Conservation (phyloP, 805 yeast species). For the Yamadazyma olivae region DNA sequence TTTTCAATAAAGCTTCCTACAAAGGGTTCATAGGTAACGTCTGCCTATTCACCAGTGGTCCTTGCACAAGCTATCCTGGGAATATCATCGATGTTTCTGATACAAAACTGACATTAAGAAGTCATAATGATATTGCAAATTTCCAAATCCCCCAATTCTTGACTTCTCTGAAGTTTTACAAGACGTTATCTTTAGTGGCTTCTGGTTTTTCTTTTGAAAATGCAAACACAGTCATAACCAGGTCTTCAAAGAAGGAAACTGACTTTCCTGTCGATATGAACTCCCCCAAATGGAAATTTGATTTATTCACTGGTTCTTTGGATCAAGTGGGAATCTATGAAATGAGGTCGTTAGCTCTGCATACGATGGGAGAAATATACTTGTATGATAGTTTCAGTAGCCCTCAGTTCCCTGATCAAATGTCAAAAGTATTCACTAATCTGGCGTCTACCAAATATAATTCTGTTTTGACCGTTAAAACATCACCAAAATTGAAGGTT, state of each 20-base stretch:
- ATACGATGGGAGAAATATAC: slow-evolving; percentile 31
- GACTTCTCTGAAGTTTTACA: slow-evolving; percentile 26
- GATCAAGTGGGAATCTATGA: slow-evolving; percentile 45
- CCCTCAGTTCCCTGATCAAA: slow-evolving; percentile 12
- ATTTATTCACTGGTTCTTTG: slow-evolving; percentile 33
- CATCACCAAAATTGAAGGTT: slow-evolving; percentile 32
- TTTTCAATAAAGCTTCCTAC: slow-evolving; percentile 19
- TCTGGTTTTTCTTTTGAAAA: slow-evolving; percentile 23
- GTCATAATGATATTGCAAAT: slow-evolving; percentile 34
- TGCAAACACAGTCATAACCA: slow-evolving; percentile 14
- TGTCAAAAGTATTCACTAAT: not conserved
- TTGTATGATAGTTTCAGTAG: slow-evolving; percentile 28
- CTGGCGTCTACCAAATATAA: slow-evolving; percentile 3
- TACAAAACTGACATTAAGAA: slow-evolving; percentile 19
- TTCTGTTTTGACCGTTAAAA: slow-evolving; percentile 20
- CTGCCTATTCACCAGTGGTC: slow-evolving; percentile 33
- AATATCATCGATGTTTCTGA: slow-evolving; percentile 19
- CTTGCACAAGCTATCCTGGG: slow-evolving; percentile 38
- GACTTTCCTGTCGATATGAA: slow-evolving; percentile 15
- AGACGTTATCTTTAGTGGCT: slow-evolving; percentile 24
- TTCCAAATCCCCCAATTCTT: slow-evolving; percentile 23
- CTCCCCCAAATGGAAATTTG: slow-evolving; percentile 25
- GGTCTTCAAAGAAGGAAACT: slow-evolving; percentile 19
- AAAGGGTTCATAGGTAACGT: slow-evolving; percentile 25
- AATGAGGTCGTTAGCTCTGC: slow-evolving; percentile 31